Conservation (phyloP, 192 early-diverging fungal genomes). For the Backusella tarrabulga region DNA sequence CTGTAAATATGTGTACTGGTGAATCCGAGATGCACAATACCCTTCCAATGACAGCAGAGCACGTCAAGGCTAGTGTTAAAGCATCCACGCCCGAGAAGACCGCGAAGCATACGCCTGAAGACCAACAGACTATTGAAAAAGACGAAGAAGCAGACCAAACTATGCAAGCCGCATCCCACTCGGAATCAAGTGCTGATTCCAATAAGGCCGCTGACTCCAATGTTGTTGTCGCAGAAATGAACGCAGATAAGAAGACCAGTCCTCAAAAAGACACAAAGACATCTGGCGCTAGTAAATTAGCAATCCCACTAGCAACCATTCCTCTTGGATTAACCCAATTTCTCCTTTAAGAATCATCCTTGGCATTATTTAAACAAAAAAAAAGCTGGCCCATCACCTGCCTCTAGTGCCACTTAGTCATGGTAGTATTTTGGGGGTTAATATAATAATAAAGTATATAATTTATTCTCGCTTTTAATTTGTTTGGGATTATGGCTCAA, state of each 20-base stretch:
- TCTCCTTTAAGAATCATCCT: background rate
- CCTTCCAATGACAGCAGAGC: background rate
- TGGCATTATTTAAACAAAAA: background rate
- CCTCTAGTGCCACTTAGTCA: background rate
- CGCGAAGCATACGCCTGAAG: background rate
- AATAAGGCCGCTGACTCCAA: background rate
- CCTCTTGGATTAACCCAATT: background rate
- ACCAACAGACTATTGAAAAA: background rate
- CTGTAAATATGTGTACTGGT: constrained; percentile 20
- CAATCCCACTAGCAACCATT: background rate
- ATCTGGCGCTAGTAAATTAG: background rate
- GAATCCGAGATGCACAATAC: background rate
- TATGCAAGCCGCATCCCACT: background rate
- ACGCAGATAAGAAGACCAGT: background rate
- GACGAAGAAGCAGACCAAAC: background rate
- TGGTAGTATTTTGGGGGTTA: background rate
- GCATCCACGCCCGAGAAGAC: background rate
- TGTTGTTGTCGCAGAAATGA: background rate
- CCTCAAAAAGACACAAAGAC: background rate
- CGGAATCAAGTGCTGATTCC: background rate
- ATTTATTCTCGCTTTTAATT: background rate
- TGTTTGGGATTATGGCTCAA: background rate
- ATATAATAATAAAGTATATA: background rate
- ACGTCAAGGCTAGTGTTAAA: background rate
- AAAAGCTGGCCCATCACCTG: background rate